Evolutionary conservation across 1,284 basidiomycete species (phyloP).

Genomic region (Trichosporon ovoides): DNA sequence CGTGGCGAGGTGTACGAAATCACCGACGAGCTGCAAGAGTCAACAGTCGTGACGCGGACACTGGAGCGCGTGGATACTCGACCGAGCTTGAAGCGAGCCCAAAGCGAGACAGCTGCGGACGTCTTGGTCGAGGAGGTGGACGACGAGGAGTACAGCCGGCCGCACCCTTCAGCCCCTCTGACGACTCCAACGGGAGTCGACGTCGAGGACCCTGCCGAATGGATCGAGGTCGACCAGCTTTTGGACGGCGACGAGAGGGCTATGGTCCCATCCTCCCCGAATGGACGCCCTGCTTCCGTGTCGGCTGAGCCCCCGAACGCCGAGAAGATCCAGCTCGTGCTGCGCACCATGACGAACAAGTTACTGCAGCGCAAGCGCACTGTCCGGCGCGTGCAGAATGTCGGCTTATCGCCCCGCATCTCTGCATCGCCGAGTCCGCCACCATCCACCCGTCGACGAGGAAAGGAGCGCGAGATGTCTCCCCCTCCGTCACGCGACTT

Average conservation of each 20-base stretch:
- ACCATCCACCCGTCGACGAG: not conserved
- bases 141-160: constrained; percentile 13
- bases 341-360: constrained; percentile 51
- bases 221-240: constrained; percentile 44
- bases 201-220: constrained; percentile 37
- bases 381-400: constrained; percentile 32
- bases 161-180: not conserved
- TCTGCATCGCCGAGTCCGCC: constrained; percentile 13
- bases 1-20: constrained; percentile 48
- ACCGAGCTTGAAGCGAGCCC: constrained; percentile 4
- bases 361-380: constrained; percentile 48
- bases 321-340: constrained; percentile 47
- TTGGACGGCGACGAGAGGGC: constrained; percentile 15
- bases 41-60: constrained; percentile 32
- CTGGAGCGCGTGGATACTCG: constrained; percentile 20
- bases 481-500: not conserved
- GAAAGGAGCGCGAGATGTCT: not conserved
- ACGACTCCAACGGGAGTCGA: constrained; percentile 5
- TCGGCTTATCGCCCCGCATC: not conserved
- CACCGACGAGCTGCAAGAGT: constrained; percentile 47
- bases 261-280: not conserved
- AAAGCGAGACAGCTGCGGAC: constrained; percentile 11
- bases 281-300: not conserved
- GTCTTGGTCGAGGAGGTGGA: constrained; percentile 20
- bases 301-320: constrained; percentile 24